These are phyloP conservation scores for Diaporthe citriasiana DNA, from an alignment of 2,329 filamentous ascomycete genomes.

Conservation along the genomic window DNA sequence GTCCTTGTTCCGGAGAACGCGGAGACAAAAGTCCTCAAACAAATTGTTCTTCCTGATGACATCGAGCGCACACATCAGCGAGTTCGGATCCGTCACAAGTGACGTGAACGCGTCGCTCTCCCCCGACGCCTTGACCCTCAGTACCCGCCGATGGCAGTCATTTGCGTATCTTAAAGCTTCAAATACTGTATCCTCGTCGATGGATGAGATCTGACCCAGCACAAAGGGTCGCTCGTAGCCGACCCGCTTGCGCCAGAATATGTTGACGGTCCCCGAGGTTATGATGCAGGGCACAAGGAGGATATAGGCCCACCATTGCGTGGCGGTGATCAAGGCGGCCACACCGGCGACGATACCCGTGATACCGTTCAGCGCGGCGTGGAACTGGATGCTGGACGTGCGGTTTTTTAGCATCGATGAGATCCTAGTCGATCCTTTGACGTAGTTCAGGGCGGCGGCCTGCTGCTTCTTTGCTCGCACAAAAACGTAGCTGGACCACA, in stretches of 20 bases:
- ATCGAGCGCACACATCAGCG: slow-evolving; percentile 44
- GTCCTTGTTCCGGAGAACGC: slow-evolving; percentile 32
- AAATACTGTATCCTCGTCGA: slow-evolving; percentile 45
- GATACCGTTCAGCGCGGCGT: slow-evolving; percentile 59
- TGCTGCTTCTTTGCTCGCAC: slow-evolving; percentile 57
- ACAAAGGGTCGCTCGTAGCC: slow-evolving; percentile 60
- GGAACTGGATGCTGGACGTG: slow-evolving; percentile 58
- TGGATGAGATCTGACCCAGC: slow-evolving; percentile 39
- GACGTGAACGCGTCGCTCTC: slow-evolving; percentile 37
- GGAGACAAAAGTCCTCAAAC: slow-evolving; percentile 47
- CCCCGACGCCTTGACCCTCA: slow-evolving; percentile 25
- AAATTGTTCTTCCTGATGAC: slow-evolving; percentile 46
- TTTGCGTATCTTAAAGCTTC: slow-evolving; percentile 49
- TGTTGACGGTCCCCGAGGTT: slow-evolving; percentile 60
- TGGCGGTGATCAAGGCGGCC: slow-evolving; percentile 64
- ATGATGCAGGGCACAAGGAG: slow-evolving; percentile 65
- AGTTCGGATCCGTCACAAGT: slow-evolving; percentile 43
- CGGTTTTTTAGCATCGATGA: slow-evolving; percentile 53
- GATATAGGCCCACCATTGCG: slow-evolving; percentile 67
- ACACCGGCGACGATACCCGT: slow-evolving; percentile 63
- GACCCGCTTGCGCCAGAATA: slow-evolving; percentile 62
- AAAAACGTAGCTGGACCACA: slow-evolving; percentile 62
- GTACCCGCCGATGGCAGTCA: slow-evolving; percentile 35
- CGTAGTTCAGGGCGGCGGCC: slow-evolving; percentile 45
- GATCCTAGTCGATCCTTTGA: slow-evolving; percentile 47